Base-by-base conservation (phyloP, 305 asterid genomes). In the Fraxinus platypoda region DNA sequence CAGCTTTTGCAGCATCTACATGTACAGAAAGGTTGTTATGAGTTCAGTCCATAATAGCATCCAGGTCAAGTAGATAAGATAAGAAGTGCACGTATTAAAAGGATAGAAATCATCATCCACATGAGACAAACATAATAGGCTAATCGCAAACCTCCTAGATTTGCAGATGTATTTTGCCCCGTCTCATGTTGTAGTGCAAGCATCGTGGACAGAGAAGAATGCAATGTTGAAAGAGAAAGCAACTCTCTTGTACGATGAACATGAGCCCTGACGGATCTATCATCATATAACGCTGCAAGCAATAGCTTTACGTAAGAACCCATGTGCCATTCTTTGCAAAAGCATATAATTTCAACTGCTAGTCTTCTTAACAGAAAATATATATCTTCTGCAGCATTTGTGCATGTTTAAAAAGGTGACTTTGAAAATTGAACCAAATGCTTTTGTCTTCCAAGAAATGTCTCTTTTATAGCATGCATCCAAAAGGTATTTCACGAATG, bases 201-300 rank as follows among this genome's bases (percentile, higher is more conserved):
- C 28, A 87, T 85, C 28, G 98, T 92, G 83, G 98, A 95, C 80
- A 91, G 76, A 68, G 98, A 95, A 78, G 97, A 91, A 81, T 91
- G 95, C 89, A 91, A 72, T 6, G 94, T 85, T 52, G 97, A 86
- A 76, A 90, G 93, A 73, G 98, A 90, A 83, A 93, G 88, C 87
- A 93, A 90, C 86, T 93, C 97, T 86, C 97, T 90, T 49, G 94
- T 92, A 57, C 97, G 94, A 81, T 89, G 92, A 83, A 95, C 90
- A 85, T 95, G 97, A 75, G 97, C 95, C 87, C 98, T 89, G 80
- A 95, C 88, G 78, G 98, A 91, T 83, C 98, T 91, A 86, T 95
- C 97, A 91, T 95, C 98, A 84, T 95, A 93, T 73, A 85, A 78
- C 71, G 98, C 98, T 93, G 97, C 90, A 91, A 85, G 73, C 75